These are phyloP conservation scores for Penicillium sclerotigenum DNA, from an alignment of 2,329 filamentous ascomycete species.

Conservation along the genomic window DNA sequence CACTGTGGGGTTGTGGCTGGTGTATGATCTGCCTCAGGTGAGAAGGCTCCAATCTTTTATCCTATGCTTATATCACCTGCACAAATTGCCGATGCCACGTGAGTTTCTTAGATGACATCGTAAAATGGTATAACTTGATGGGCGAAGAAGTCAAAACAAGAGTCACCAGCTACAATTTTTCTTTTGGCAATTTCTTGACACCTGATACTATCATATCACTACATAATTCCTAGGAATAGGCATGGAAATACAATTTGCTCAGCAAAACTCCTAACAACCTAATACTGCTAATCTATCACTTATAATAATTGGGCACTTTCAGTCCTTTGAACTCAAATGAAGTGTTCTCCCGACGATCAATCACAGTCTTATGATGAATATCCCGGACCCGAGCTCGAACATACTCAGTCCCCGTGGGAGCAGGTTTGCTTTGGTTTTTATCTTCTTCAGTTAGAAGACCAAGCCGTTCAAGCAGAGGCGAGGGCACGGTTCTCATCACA, in stretches of 20 bases:
- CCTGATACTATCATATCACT: background rate
- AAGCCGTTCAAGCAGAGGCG: constrained; percentile 37
- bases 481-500: constrained; percentile 32
- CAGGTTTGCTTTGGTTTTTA: constrained; percentile 35
- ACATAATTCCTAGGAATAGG: background rate
- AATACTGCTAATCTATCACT: background rate
- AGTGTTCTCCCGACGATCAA: constrained; percentile 46
- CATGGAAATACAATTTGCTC: background rate
- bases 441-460: constrained; percentile 43
- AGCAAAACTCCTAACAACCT: background rate
- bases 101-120: background rate
- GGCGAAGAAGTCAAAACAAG: background rate
- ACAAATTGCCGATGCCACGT: background rate
- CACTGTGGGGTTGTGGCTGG: constrained; percentile 3
- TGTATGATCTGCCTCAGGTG: background rate
- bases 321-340: constrained; percentile 46
- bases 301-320: constrained; percentile 40
- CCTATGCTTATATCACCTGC: background rate
- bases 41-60: background rate
- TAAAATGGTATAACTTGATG: background rate
- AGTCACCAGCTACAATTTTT: background rate
- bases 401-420: constrained; percentile 46
- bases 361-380: constrained; percentile 46
- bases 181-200: background rate
- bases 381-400: constrained; percentile 48